These are phyloP conservation scores for Xylariomycetidae sp. DNA, from an alignment of 2,329 filamentous ascomycete genomes.

Conservation along the genomic window DNA sequence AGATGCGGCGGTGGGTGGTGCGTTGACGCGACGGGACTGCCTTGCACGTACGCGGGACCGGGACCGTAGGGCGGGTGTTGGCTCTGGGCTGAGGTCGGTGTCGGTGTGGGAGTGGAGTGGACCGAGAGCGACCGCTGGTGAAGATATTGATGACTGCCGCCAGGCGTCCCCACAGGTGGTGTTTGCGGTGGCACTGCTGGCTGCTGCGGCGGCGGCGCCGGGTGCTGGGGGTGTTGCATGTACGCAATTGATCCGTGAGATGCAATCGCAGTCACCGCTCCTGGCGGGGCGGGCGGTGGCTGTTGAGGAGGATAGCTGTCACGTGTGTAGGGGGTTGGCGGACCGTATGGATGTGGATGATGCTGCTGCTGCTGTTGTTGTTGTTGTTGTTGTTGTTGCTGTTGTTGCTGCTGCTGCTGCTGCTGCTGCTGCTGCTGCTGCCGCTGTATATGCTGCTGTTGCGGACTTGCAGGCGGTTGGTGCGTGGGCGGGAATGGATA, in stretches of 20 bases:
- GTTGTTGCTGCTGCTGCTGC: conserved; percentile 29
- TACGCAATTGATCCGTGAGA: conserved; percentile 29
- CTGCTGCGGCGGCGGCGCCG: conserved; percentile 1
- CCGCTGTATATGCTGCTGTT: conserved; percentile 26
- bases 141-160: conserved; percentile 29
- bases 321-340: conserved; percentile 34
- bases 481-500: conserved; percentile 46
- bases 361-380: conserved; percentile 13
- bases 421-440: conserved; percentile 34
- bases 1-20: conserved; percentile 34
- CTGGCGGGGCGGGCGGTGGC: conserved; percentile 23
- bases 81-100: conserved; percentile 55
- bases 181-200: conserved; percentile 39
- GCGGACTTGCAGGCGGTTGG: conserved; percentile 19
- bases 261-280: conserved; percentile 29
- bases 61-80: conserved; percentile 46
- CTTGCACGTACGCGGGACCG: conserved; percentile 42
- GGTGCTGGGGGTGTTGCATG: conserved; percentile 29
- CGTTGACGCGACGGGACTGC: conserved; percentile 44
- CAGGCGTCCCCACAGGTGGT: conserved; percentile 41
- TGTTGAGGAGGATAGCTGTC: conserved; percentile 39
- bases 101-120: conserved; percentile 56
- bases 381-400: conserved; percentile 19
- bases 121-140: conserved; percentile 49
- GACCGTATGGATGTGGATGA: conserved; percentile 33